These are phyloP conservation scores for Phyllosticta ampelicida DNA, from an alignment of 2,329 filamentous ascomycete species.

Conservation along the genomic window DNA sequence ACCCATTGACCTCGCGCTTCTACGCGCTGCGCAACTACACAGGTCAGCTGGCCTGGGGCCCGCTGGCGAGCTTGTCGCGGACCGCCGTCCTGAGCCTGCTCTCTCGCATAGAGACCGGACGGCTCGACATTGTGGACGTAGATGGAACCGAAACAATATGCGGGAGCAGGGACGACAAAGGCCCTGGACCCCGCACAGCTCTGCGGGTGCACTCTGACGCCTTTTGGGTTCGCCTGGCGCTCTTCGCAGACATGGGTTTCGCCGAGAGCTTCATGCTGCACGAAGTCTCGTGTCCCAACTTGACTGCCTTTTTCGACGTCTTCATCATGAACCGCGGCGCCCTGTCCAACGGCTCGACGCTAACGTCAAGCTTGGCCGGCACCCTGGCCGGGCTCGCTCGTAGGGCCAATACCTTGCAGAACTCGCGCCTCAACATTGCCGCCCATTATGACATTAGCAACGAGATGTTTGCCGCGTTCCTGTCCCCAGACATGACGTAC, in stretches of 20 bases:
- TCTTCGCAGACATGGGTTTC: conserved; percentile 68
- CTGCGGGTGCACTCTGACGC: conserved; percentile 53
- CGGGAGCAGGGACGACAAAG: conserved; percentile 24
- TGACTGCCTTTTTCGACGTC: conserved; percentile 60
- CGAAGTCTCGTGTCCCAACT: conserved; percentile 55
- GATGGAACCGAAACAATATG: conserved; percentile 35
- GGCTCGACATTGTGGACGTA: conserved; percentile 34
- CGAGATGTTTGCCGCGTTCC: conserved; percentile 63
- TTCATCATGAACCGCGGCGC: conserved; percentile 59
- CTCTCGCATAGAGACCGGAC: conserved; percentile 35
- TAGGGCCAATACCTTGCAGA: conserved; percentile 39
- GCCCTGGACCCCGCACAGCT: conserved; percentile 38
- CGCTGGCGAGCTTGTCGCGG: conserved; percentile 36
- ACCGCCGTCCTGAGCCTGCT: conserved; percentile 36
- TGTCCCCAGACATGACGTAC: conserved; percentile 68
- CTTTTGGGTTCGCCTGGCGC: conserved; percentile 58
- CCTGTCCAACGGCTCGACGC: conserved; percentile 53
- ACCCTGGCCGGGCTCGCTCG: conserved; percentile 47
- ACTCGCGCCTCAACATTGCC: conserved; percentile 51
- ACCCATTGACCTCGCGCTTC: conserved; percentile 27
- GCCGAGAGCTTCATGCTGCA: conserved; percentile 64
- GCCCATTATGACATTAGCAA: conserved; percentile 70
- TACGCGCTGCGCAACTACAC: conserved; percentile 32
- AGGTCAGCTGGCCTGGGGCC: conserved; percentile 37
- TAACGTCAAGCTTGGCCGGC: conserved; percentile 48